Evolutionary conservation across 2,329 filamentous ascomycete species (phyloP), one percentile per base, ranked within the genome.

Genomic region (Paraconiothyrium brasiliense): DNA sequence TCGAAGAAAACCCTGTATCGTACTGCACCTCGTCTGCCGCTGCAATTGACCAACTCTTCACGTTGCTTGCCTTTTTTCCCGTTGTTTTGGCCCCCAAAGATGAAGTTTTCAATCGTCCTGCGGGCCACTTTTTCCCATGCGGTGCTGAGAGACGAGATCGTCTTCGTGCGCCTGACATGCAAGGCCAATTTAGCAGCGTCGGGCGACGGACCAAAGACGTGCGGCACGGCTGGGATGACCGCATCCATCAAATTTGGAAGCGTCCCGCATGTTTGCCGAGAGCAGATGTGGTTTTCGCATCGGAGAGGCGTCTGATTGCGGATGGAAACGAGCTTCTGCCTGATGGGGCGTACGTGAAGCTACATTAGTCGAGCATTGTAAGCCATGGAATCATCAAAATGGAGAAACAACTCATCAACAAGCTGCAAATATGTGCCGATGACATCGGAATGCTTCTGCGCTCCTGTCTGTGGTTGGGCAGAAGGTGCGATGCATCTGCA

Each of bases 21-120:
- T 65, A 58, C 66, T 73, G 73, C 74, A 76, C 67, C 68, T 70
- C 73, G 71, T 66, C 73, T 70, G 69, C 68, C 69, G 62, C 62
- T 62, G 66, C 48, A 30, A 51, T 50, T 46, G 54, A 52, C 54
- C 61, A 70, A 65, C 65, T 72, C 67, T 71, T 71, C 62, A 59
- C 66, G 62, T 60, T 67, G 62, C 30, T 51, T 62, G 58, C 58
- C 65, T 59, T 43, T 39, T 58, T 65, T 27, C 16, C 13, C 57
- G 58, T 59, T 57, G 27, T 63, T 73, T 72, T 69, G 68, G 72
- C 72, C 75, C 73, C 74, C 72, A 75, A 72, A 55, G 20, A 37
- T 51, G 44, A 57, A 59, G 20, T 58, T 57, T 67, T 60, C 39
- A 49, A 47, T 49, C 27, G 51, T 63, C 59, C 58, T 64, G 64